Conservation (phyloP, 306 rosid genomes). For the Cicer chorassanicum region DNA sequence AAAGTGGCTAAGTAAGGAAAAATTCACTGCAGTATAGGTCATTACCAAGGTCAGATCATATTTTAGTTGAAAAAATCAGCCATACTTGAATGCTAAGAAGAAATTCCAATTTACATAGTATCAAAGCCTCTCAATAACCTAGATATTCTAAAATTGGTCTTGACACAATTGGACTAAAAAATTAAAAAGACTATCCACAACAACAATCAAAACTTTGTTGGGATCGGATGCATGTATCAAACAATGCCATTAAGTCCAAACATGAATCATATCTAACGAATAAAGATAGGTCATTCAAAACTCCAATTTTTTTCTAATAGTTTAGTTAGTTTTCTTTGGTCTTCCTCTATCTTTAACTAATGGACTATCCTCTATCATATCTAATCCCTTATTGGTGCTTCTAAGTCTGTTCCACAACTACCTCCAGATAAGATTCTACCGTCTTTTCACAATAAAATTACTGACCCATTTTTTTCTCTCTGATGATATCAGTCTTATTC, state of each 20-base stretch:
- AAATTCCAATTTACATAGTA: slow-evolving; percentile 26
- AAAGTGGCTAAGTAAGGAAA: neutral
- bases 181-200: neutral
- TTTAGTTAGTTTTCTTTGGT: neutral
- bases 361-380: neutral
- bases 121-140: slow-evolving; percentile 2
- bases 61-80: slow-evolving; percentile 25
- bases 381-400: neutral
- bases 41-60: slow-evolving; percentile 12
- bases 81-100: slow-evolving; percentile 13
- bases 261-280: slow-evolving; percentile 1
- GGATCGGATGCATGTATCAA: neutral
- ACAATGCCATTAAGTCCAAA: neutral
- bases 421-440: neutral
- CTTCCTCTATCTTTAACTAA: neutral
- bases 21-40: neutral
- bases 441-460: neutral
- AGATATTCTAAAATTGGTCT: slow-evolving; percentile 12
- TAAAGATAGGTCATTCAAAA: neutral
- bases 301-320: neutral
- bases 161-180: neutral
- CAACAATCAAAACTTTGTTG: neutral
- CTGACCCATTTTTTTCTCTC: neutral
- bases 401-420: neutral
- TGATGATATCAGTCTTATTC: neutral